Conservation (phyloP, 257 asterid genomes). For the Cinchona pubescens region DNA sequence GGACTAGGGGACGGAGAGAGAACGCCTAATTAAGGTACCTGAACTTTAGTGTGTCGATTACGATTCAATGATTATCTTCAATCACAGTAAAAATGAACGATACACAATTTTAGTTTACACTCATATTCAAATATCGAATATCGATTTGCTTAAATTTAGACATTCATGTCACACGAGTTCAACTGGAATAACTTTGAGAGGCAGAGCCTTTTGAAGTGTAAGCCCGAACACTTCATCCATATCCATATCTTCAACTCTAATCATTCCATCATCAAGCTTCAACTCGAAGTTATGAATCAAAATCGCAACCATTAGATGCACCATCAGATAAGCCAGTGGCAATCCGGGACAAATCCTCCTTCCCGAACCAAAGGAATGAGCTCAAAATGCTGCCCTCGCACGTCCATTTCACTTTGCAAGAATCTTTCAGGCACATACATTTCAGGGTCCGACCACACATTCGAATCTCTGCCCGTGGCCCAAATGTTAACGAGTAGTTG, state of each 20-base stretch:
- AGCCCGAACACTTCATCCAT: conserved; percentile 14
- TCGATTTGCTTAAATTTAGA: too few species aligned
- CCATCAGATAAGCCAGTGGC: conserved; percentile 37
- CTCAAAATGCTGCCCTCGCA: conserved; percentile 37
- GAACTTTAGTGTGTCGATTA: too few species aligned
- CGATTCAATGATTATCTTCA: too few species aligned
- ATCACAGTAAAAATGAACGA: too few species aligned
- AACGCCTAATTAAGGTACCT: too few species aligned
- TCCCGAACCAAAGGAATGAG: conserved; percentile 46
- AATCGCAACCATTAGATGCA: conserved; percentile 33
- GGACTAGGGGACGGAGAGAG: too few species aligned
- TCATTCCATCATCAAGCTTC: conserved; percentile 23
- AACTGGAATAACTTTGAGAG: conserved; percentile 9
- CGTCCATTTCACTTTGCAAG: conserved; percentile 20
- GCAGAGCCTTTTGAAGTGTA: background rate
- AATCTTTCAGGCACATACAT: conserved; percentile 38
- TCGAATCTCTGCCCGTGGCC: conserved; percentile 37
- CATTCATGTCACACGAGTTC: too few species aligned
- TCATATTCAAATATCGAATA: too few species aligned
- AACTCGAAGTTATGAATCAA: conserved; percentile 31
- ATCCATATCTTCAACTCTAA: conserved; percentile 11
- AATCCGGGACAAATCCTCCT: conserved; percentile 43
- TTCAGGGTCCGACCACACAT: conserved; percentile 25
- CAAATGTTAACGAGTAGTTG: conserved; percentile 33
- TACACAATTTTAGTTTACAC: too few species aligned